A percentile compares a stretch with the other conserved stretches of the same genome.
phyloP scores from a whole-genome alignment of 441 rosid genomes.

The Gossypium aridum region DNA sequence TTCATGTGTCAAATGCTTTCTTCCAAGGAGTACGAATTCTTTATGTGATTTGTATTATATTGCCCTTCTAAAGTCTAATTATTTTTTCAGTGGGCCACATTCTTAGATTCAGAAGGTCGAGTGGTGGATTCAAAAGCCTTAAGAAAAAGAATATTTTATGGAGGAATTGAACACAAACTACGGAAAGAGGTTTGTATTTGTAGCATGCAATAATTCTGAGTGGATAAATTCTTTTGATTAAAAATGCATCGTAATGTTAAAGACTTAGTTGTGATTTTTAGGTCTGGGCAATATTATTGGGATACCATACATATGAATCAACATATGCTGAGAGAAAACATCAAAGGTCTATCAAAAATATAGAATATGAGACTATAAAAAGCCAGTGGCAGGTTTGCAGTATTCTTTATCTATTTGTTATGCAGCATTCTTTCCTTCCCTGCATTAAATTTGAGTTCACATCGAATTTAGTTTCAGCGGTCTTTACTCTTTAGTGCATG shows the following conservation, averaged over 20 bases:
- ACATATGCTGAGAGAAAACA: conserved; percentile 85
- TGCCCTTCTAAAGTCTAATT: conserved; percentile 2
- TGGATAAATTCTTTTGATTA: conserved; percentile 8
- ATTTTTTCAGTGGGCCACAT: conserved; percentile 60
- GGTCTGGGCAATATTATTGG: conserved; percentile 91
- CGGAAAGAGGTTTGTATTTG: conserved; percentile 72
- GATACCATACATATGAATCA: conserved; percentile 71
- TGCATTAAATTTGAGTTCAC: not conserved
- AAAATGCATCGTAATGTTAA: conserved; percentile 19
- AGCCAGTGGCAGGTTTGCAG: conserved; percentile 82
- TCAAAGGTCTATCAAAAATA: conserved; percentile 45
- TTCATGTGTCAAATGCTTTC: not conserved
- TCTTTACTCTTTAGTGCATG: not conserved
- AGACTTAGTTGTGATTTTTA: conserved; percentile 23
- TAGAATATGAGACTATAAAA: conserved; percentile 72
- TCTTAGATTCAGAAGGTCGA: conserved; percentile 87
- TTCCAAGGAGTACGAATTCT: not conserved
- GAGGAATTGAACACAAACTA: conserved; percentile 75
- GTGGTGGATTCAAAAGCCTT: conserved; percentile 65
- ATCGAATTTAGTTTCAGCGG: not conserved
- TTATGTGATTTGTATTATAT: not conserved
- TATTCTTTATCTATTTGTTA: not conserved
- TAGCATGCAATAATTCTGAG: conserved; percentile 3
- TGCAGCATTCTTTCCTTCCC: not conserved
- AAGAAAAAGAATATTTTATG: conserved; percentile 83